Evolutionary conservation across 2,329 filamentous ascomycete genomes (phyloP).

Genomic region (Talaromyces atroroseus): DNA sequence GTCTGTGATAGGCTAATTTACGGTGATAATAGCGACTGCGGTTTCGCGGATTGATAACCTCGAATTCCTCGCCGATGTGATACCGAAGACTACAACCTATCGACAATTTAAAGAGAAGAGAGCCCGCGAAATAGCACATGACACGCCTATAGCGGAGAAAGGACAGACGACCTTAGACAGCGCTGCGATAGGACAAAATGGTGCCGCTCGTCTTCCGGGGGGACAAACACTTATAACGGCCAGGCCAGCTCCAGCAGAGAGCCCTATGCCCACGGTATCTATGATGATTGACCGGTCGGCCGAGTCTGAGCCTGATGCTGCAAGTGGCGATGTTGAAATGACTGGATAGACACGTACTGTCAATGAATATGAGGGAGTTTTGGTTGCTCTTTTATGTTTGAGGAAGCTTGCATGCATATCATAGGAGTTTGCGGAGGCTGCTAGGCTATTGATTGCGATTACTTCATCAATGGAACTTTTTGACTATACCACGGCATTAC

Average conservation of each 20-base stretch:
- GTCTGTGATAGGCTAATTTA: background rate
- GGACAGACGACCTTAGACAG: constrained; percentile 36
- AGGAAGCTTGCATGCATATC: constrained; percentile 1
- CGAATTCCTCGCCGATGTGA: constrained; percentile 86
- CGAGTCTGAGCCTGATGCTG: constrained; percentile 30
- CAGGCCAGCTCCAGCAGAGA: constrained; percentile 19
- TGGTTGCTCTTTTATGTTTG: background rate
- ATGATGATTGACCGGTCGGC: constrained; percentile 51
- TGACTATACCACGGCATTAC: background rate
- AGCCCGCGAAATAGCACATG: constrained; percentile 31
- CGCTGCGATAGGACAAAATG: constrained; percentile 15
- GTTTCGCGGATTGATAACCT: constrained; percentile 86
- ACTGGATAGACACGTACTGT: constrained; percentile 18
- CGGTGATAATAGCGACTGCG: constrained; percentile 60
- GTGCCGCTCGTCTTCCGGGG: constrained; percentile 11
- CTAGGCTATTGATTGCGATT: background rate
- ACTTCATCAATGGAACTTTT: no score
- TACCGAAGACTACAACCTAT: constrained; percentile 78
- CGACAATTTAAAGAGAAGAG: constrained; percentile 67
- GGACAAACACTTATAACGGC: constrained; percentile 6
- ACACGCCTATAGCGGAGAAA: constrained; percentile 29
- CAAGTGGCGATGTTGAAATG: constrained; percentile 57
- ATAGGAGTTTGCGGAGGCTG: background rate
- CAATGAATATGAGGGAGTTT: background rate
- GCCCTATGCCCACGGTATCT: constrained; percentile 32